A percentile compares a stretch with the other conserved stretches of the same genome.
phyloP scores from a whole-genome alignment of 1,139 yeast species.

The Hemisphaericaspora lyxosophila region DNA sequence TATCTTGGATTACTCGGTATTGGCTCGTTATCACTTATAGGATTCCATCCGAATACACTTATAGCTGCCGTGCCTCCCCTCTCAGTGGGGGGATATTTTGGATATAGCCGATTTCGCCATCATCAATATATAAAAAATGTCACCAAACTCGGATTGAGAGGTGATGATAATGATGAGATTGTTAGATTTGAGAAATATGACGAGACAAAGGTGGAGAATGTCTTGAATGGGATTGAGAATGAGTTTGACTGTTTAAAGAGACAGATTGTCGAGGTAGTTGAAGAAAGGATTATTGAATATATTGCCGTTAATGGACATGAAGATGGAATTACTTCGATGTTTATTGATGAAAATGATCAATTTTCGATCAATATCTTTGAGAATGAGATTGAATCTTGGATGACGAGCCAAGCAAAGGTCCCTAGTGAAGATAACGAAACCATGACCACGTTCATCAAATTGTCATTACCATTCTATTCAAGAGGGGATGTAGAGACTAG shows the following conservation, averaged over 20 bases:
- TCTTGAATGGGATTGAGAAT: slow-evolving; percentile 37
- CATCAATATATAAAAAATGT: slow-evolving; percentile 18
- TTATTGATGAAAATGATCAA: slow-evolving; percentile 32
- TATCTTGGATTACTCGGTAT: slow-evolving; percentile 28
- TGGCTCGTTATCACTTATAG: slow-evolving; percentile 31
- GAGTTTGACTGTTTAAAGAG: slow-evolving; percentile 36
- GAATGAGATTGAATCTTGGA: slow-evolving; percentile 33
- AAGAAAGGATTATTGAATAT: slow-evolving; percentile 24
- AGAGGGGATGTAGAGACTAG: slow-evolving; percentile 18
- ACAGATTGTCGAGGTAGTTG: slow-evolving; percentile 30
- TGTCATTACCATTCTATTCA: slow-evolving; percentile 33
- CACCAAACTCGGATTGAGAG: slow-evolving; percentile 12
- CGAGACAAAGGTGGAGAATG: slow-evolving; percentile 31
- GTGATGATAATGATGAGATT: slow-evolving; percentile 12
- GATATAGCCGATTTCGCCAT: slow-evolving; percentile 17
- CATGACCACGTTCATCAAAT: slow-evolving; percentile 26
- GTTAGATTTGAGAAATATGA: slow-evolving; percentile 33
- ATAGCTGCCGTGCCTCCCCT: slow-evolving; percentile 41
- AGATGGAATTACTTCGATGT: slow-evolving; percentile 8
- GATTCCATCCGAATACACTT: slow-evolving; percentile 36
- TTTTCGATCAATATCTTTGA: slow-evolving; percentile 24
- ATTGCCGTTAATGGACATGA: slow-evolving; percentile 14
- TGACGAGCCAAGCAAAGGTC: slow-evolving; percentile 14
- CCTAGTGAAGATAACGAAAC: slow-evolving; percentile 3
- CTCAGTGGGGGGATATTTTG: slow-evolving; percentile 26